Evolutionary conservation across 176 grass and related monocot genomes (phyloP).

Genomic region (Triticum dicoccoides): DNA sequence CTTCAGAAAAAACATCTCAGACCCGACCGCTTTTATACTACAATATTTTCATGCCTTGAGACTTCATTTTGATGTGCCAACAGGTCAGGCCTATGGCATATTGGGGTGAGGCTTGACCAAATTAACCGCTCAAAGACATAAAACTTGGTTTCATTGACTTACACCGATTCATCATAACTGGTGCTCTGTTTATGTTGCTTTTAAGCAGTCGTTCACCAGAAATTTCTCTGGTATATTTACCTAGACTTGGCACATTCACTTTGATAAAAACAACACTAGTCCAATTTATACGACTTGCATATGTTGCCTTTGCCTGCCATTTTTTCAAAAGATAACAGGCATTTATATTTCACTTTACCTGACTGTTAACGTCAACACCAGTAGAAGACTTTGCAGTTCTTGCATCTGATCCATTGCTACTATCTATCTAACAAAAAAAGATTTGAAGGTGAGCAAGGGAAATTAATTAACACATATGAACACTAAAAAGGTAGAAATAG

Average conservation of each 20-base stretch:
- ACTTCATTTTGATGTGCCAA: neutral
- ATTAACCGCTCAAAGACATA: neutral
- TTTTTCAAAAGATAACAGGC: neutral
- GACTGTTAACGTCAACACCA: constrained; percentile 4
- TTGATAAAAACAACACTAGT: neutral
- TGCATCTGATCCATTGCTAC: constrained; percentile 26
- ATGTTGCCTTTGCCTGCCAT: neutral
- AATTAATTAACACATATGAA: constrained; percentile 17
- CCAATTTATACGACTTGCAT: neutral
- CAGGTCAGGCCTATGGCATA: neutral
- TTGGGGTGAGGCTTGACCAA: neutral
- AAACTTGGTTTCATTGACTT: neutral
- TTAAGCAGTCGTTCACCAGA: neutral
- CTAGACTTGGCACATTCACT: neutral
- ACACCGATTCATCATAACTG: neutral
- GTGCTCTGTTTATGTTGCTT: neutral
- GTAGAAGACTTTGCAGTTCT: constrained; percentile 25
- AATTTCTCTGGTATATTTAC: neutral
- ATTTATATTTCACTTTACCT: constrained; percentile 53
- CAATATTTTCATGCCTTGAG: neutral
- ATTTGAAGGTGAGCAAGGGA: neutral
- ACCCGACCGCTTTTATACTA: neutral
- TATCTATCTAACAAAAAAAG: constrained; percentile 32
- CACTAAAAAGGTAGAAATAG: constrained; percentile 33
- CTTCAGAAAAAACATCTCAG: neutral